Base-by-base conservation (phyloP, 1,284 basidiomycete species). In the Thelephora terrestris region DNA sequence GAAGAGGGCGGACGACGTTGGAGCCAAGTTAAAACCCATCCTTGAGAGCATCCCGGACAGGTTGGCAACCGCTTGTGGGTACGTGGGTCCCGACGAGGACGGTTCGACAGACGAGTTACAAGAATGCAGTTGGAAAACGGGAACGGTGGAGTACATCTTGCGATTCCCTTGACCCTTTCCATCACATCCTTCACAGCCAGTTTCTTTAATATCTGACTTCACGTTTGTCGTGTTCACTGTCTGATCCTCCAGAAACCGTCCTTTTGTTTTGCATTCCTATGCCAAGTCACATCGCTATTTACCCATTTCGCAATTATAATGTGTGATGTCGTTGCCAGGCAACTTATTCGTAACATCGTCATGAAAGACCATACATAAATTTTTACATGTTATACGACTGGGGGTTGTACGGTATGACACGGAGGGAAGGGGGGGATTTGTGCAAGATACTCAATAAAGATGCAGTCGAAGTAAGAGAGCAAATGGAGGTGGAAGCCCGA, bases 101-200 rank as follows among this genome's bases (percentile, higher is more conserved):
- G 67, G 69, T n/a, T 54, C 57, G 32, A 60, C 59, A 42, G 63
- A 68, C 44, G 68, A 61, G 17, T 62, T 78, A 47, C 65, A 69
- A 34, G 46, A 64, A 2, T 85, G 83, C 57, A 74, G 70, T 54
- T 85, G 81, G 83, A 76, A 79, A 56, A 49, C 58, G 17, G 55
- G 58, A 44, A 82, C 84, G 75, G 81, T 78, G 63, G 67, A 61
- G 43, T 79, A 70, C 56, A 84, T 85, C 52, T 61, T 83, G 52
- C 64, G 64, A 23, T 85, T 74, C 61, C 81, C 82, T 39, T 85
- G 63, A 77, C 16, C n/a, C n/a, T 42, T 20, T 40, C 16, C n/a
- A 14, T 42, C 4, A 23, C 17, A 37, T 37, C 20, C 16, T 9
- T 6, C 39, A 18, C n/a, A 21, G 39, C n/a, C 16, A 23, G 20